Base-by-base conservation (phyloP, 192 early-diverging fungal genomes). In the Mortierella claussenii region DNA sequence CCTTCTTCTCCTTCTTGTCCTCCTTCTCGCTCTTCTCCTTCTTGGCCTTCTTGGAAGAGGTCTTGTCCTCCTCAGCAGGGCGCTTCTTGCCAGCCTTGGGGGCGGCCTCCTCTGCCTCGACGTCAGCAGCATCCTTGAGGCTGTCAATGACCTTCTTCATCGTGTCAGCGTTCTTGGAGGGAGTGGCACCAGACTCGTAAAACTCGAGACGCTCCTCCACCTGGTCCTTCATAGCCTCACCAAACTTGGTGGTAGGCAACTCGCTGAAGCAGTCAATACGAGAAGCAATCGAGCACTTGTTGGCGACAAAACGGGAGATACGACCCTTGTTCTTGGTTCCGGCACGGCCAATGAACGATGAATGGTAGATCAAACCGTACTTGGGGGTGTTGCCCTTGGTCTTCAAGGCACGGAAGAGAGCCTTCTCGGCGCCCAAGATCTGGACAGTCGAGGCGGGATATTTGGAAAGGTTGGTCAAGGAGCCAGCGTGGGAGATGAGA, bases 371-470 rank as follows among this genome's bases (percentile, higher is more conserved):
- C 28, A 98, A 85, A 80, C 97, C 97, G 68, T 98, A 98, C 82
- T 98, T 98, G 71, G 95, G 97, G 2, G 97, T 98, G 79, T 97
- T 95, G 68, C 95, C 94, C 67, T 93, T 93, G 60, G 94, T 93
- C 88, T 98, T 98, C 68, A 98, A 86, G 21, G 97, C 97, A 52
- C 94, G 89, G 94, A 98, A 98, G 47, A 98, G 89, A 43, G 97
- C 97, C 89, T 98, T 98, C 76, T 98, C 97, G 55, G 97, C 97
- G 64, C 97, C 97, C 28, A 98, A 85, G 78, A 98, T 98, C 85
- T 98, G 97, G 32, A 99, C 91, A 21, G 97, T 99, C 21, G 95
- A 96, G 42, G 96, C 95, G 48, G 97, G 96, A 69, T 96, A 95
- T 85, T 99, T 99, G 75, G 95, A 89, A 37, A 99, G 90, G 86